Percentiles rank a stretch among this genome's conserved stretches.
Evolutionary conservation across 768 basidiomycete genomes (phyloP).

Genomic region (Phylloporus rhodoxanthus): DNA sequence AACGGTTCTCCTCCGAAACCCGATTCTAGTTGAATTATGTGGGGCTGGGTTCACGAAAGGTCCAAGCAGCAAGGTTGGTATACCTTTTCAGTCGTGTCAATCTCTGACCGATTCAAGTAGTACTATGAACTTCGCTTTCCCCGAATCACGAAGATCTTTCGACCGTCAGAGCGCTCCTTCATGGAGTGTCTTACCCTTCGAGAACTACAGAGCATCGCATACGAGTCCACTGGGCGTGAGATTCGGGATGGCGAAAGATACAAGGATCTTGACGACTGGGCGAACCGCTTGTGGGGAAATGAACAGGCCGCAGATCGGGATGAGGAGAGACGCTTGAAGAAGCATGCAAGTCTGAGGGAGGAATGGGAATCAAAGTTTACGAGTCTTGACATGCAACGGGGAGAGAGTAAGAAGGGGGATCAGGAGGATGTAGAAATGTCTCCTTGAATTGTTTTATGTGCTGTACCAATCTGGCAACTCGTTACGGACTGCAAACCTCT

Average conservation of each 20-base stretch:
- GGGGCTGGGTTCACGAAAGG: constrained; percentile 82
- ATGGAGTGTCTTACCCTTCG: constrained; percentile 45
- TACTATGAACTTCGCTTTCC: constrained; percentile 84
- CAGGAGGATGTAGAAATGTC: constrained; percentile 24
- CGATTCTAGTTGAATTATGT: constrained; percentile 65
- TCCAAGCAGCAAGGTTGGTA: constrained; percentile 47
- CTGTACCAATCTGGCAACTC: neutral
- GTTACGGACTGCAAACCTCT: neutral
- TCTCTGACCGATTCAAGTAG: constrained; percentile 32
- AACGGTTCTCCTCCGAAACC: constrained; percentile 48
- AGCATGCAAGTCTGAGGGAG: constrained; percentile 32
- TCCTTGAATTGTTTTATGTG: constrained; percentile 9
- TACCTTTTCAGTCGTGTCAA: neutral
- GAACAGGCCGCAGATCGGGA: constrained; percentile 31
- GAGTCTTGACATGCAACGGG: constrained; percentile 17
- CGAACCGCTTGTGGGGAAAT: constrained; percentile 35
- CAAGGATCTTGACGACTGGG: constrained; percentile 49
- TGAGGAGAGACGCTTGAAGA: constrained; percentile 33
- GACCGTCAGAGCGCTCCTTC: constrained; percentile 61
- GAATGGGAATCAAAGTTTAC: constrained; percentile 42
- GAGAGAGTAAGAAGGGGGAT: constrained; percentile 18
- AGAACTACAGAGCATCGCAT: constrained; percentile 51
- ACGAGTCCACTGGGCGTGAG: constrained; percentile 49
- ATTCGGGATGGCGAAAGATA: constrained; percentile 25
- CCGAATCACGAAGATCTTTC: constrained; percentile 64